A percentile compares a stretch with the other conserved stretches of the same genome.
These are phyloP conservation scores for Lyophyllum atratum DNA, from an alignment of 768 basidiomycete genomes.

Conservation along the genomic window DNA sequence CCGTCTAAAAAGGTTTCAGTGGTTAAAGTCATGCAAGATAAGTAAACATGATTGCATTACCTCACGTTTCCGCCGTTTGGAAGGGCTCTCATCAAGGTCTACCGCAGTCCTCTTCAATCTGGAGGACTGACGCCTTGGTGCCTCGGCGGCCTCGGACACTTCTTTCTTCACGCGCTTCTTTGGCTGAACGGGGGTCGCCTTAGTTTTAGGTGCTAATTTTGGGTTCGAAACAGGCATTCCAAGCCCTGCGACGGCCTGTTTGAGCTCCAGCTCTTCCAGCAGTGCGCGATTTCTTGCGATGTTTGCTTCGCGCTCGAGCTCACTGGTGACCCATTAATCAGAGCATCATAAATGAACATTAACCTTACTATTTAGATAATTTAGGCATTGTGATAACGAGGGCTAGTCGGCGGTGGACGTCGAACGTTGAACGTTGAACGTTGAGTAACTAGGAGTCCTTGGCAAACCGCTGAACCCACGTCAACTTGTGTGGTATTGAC, in stretches of 20 bases:
- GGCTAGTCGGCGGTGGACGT: too few species aligned
- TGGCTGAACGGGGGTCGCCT: conserved; percentile 65
- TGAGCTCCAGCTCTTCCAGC: conserved; percentile 69
- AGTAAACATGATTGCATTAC: conserved; percentile 26
- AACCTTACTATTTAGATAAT: conserved; percentile 54
- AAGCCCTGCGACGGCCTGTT: conserved; percentile 52
- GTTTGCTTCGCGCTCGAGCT: conserved; percentile 76
- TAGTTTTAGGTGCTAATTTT: conserved; percentile 32
- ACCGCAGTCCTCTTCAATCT: conserved; percentile 50
- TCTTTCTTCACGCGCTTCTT: conserved; percentile 57
- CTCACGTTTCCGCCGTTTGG: conserved; percentile 66
- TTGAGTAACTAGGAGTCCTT: too few species aligned
- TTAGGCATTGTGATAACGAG: conserved; percentile 34
- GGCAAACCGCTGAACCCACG: too few species aligned
- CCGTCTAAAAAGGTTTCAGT: conserved; percentile 35
- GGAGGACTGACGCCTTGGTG: conserved; percentile 67
- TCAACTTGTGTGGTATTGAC: too few species aligned
- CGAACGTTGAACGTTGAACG: too few species aligned
- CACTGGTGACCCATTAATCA: conserved; percentile 33
- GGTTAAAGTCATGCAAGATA: background rate
- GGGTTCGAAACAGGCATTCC: conserved; percentile 44
- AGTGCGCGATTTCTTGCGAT: conserved; percentile 80
- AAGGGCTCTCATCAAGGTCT: conserved; percentile 67
- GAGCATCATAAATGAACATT: background rate
- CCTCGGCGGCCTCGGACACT: conserved; percentile 35